phyloP scores from a whole-genome alignment of 208 protist species.

The Crithidia bombi region DNA sequence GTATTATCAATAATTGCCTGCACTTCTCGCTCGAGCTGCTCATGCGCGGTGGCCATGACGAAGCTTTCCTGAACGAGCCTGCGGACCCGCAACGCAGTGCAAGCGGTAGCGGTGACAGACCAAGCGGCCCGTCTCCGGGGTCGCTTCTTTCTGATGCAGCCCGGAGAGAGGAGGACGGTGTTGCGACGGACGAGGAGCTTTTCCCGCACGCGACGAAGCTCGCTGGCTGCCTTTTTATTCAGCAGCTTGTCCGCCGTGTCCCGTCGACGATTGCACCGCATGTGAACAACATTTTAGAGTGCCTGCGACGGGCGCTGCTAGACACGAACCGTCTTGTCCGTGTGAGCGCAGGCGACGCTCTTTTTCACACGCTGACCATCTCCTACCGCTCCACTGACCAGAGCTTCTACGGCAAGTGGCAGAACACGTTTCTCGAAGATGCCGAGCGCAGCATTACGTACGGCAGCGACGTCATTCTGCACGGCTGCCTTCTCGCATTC shows the following conservation, averaged over 20 bases:
- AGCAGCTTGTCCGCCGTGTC: slow-evolving; percentile 69
- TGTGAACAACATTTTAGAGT: slow-evolving; percentile 60
- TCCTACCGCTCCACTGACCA: slow-evolving; percentile 67
- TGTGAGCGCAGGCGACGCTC: slow-evolving; percentile 42
- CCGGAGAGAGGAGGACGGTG: neutral
- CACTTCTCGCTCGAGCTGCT: slow-evolving; percentile 61
- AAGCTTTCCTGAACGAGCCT: slow-evolving; percentile 36
- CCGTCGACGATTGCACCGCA: slow-evolving; percentile 65
- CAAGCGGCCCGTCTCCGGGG: neutral
- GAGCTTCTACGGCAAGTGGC: slow-evolving; percentile 56
- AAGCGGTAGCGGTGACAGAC: neutral
- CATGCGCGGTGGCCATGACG: slow-evolving; percentile 39
- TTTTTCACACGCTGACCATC: slow-evolving; percentile 63
- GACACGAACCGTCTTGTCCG: slow-evolving; percentile 54
- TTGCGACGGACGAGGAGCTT: slow-evolving; percentile 10
- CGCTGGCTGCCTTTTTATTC: slow-evolving; percentile 72
- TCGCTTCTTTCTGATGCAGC: slow-evolving; percentile 8
- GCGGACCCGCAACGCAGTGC: neutral
- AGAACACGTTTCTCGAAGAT: slow-evolving; percentile 67
- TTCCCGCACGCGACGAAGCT: slow-evolving; percentile 61
- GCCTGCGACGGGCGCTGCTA: slow-evolving; percentile 56
- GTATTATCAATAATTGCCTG: slow-evolving; percentile 72
- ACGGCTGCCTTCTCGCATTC: slow-evolving; percentile 71
- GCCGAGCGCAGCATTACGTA: slow-evolving; percentile 48
- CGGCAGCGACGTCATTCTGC: slow-evolving; percentile 42